Evolutionary conservation across 2,329 filamentous ascomycete genomes (phyloP).

Genomic region (Elsinoe perseae): DNA sequence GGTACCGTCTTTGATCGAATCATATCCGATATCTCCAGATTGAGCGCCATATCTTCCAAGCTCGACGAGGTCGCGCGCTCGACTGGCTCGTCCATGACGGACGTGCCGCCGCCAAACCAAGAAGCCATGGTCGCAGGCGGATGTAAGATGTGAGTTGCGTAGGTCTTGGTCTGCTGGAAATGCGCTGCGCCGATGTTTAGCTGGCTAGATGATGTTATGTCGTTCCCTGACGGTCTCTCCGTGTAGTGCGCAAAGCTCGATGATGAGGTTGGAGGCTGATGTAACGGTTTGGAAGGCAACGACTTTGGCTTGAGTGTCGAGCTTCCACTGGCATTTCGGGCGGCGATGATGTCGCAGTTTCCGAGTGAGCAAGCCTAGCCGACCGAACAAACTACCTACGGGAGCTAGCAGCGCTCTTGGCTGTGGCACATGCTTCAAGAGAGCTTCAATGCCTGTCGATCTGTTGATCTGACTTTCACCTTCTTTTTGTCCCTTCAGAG

Average conservation of each 20-base stretch:
- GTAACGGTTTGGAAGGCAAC: constrained; percentile 14
- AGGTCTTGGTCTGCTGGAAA: not conserved
- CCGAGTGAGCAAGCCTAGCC: not conserved
- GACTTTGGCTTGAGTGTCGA: constrained; percentile 9
- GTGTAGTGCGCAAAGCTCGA: not conserved
- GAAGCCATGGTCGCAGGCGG: constrained; percentile 64
- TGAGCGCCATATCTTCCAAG: constrained; percentile 95
- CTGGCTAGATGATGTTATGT: not conserved
- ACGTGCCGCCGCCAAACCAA: constrained; percentile 89
- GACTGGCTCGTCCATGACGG: constrained; percentile 92
- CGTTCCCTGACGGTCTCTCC: not conserved
- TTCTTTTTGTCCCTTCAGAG: not conserved
- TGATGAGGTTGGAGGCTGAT: constrained; percentile 2
- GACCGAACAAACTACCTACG: not conserved
- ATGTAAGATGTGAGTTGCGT: not conserved
- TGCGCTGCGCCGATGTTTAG: not conserved
- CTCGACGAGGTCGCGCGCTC: constrained; percentile 92
- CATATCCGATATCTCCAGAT: constrained; percentile 95
- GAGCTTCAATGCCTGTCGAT: not conserved
- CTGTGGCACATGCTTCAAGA: not conserved
- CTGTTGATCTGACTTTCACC: not conserved
- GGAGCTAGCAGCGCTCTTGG: too few relatives aligned
- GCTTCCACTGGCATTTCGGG: not conserved
- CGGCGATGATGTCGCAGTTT: constrained; percentile 10
- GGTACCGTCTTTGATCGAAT: constrained; percentile 96